Base-by-base conservation (phyloP, 495 filamentous ascomycete genomes). In the Friedmanniomyces simplex region DNA sequence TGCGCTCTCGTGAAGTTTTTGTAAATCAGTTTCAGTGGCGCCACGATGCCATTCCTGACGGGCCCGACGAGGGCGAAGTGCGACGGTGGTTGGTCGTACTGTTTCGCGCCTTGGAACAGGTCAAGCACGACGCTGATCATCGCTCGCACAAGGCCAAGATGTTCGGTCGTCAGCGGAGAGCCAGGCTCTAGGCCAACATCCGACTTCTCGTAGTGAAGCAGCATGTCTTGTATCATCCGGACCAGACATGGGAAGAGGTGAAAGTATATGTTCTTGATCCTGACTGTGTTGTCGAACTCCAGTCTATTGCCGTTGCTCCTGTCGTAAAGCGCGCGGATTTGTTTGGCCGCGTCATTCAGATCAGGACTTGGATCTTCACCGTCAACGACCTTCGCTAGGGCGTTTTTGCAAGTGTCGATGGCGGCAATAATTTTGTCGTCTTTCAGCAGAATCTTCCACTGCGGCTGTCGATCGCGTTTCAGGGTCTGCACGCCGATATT, bases 191-290 rank as follows among this genome's bases (percentile, higher is more conserved):
- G 1, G 21, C 24, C 41, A n/a, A 42, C 25, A 42, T 52, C 55
- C 21, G 26, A 12, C 11, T 13, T 14, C 32, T 55, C 54, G 50
- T 64, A 62, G 58, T 13, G 21, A 1, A 1, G n/a, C 2, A 64
- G 20, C 14, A 41, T 43, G 6, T 30, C 14, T 16, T 26, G 2
- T 8, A 65, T 14, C 1, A 65, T 56, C 41, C 30, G 16, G 10
- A 61, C 43, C 28, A 67, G 45, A 6, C 45, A 36, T 7, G 55
- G 59, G n/a, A 63, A 57, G 24, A 59, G 41, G 41, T 63, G 59
- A 22, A 26, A 36, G 48, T 65, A 63, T 30, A 63, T 63, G 28
- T 55, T 36, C 11, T 46, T 57, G 6, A 16, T 16, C 16, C 41
- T 43, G 2, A n/a, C 18, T 11, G 8, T 18, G 22, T 55, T 54